Evolutionary conservation across 768 basidiomycete genomes (phyloP).

Genomic region (Tulasnella calospora): DNA sequence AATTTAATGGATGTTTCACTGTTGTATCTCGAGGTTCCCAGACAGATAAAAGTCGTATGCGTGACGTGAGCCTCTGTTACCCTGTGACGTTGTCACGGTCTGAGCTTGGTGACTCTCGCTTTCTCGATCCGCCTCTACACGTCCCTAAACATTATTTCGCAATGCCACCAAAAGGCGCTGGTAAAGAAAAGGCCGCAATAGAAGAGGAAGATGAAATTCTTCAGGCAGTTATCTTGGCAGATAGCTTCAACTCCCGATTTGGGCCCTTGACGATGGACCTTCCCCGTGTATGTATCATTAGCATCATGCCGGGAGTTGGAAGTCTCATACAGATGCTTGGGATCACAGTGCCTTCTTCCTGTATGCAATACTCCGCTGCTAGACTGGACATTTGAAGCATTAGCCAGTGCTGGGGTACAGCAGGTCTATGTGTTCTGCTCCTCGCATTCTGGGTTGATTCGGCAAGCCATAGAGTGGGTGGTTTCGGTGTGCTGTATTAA

Average conservation of each 20-base stretch:
- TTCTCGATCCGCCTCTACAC: neutral
- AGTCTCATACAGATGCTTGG: neutral
- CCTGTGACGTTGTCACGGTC: neutral
- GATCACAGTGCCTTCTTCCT: constrained; percentile 74
- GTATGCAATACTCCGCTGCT: constrained; percentile 90
- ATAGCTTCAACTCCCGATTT: constrained; percentile 93
- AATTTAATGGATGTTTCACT: neutral
- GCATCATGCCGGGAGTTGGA: neutral
- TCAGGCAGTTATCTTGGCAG: constrained; percentile 92
- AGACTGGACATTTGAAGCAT: constrained; percentile 94
- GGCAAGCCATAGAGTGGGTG: constrained; percentile 74
- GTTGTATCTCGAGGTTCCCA: neutral
- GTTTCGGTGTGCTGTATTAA: neutral
- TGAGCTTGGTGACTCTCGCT: constrained; percentile 15
- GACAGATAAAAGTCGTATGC: neutral
- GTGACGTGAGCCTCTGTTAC: neutral
- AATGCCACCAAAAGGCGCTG: constrained; percentile 64
- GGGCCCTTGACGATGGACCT: constrained; percentile 81
- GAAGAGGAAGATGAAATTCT: constrained; percentile 76
- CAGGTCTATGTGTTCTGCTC: constrained; percentile 94
- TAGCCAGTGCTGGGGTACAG: constrained; percentile 91
- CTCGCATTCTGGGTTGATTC: constrained; percentile 82
- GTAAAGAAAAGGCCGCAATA: constrained; percentile 60
- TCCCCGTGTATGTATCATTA: constrained; percentile 64
- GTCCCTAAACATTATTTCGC: neutral